phyloP scores from a whole-genome alignment of 2,329 filamentous ascomycete species.

The Uncinocarpus reesii region DNA sequence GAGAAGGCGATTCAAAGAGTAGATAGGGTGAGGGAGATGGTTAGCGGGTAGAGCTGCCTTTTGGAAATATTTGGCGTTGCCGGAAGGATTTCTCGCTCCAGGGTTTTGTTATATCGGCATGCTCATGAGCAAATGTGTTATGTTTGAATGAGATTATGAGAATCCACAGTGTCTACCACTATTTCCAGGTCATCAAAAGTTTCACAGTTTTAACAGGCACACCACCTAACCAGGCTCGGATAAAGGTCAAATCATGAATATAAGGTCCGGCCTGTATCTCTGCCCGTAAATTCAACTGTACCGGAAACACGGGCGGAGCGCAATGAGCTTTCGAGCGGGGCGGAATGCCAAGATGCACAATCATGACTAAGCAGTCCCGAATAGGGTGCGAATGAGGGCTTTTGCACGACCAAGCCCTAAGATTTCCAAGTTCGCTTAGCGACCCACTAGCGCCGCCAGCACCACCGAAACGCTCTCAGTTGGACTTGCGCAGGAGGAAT shows the following conservation, averaged over 20 bases:
- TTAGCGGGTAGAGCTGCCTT: constrained; percentile 27
- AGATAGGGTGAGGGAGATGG: constrained; percentile 47
- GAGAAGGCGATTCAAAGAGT: constrained; percentile 49
- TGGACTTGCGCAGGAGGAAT: constrained; percentile 7
- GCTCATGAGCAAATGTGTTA: constrained; percentile 3
- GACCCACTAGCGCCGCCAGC: constrained; percentile 15
- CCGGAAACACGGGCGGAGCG: background rate
- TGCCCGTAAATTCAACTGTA: too few species aligned
- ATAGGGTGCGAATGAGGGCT: constrained; percentile 12
- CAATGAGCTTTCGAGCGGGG: background rate
- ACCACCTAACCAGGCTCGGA: background rate
- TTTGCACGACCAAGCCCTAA: constrained; percentile 12
- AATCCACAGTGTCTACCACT: background rate
- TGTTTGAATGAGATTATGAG: constrained; percentile 5
- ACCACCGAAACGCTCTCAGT: background rate
- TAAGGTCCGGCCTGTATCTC: too few species aligned
- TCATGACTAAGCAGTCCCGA: constrained; percentile 5
- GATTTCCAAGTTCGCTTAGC: constrained; percentile 14
- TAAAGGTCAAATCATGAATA: too few species aligned
- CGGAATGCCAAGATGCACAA: constrained; percentile 1
- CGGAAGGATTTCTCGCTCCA: background rate
- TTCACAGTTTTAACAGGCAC: too few species aligned
- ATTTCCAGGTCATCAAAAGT: too few species aligned
- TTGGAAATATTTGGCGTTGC: background rate
- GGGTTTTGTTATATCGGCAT: background rate